Evolutionary conservation across 2,329 filamentous ascomycete species (phyloP), one percentile per base, ranked within the genome.

Genomic region (Aspergillus calidoustus): DNA sequence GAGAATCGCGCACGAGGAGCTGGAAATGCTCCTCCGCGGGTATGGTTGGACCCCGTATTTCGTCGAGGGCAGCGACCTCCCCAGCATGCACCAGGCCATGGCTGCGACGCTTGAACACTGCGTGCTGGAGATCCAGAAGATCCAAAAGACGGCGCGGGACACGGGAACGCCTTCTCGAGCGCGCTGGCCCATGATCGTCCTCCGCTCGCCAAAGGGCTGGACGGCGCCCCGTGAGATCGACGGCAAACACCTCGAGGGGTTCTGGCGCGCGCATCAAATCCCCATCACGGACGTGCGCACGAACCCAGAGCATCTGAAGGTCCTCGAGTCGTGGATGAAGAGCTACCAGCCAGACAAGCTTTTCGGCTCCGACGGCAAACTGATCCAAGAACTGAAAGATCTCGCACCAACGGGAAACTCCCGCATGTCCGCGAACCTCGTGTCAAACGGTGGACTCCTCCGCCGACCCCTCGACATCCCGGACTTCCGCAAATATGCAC

Each of bases 31-130:
- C 19, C 90, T 93, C 76, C 66, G 85, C 47, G 91, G 91, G 31
- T 93, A 92, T 70, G 91, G 91, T 66, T 93, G 89, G 87, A 86
- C 87, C 53, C 90, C 91, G 8, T 92, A 92, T 76, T 92, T 93
- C 69, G 91, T 93, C 52, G 90, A 93, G 72, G 91, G 91, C 53
- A 87, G 87, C 65, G 90, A 93, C 57, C 72, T 90, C 30, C 84
- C 90, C 38, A 85, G 84, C 50, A 93, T 93, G 90, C 89, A 93
- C 72, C 90, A 93, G 75, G 90, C 90, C 60, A 93, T 93, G 90
- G 90, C 91, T 13, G 85, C 86, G 48, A 93, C 91, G 0, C 79
- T 93, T 30, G 90, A 93, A 74, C 83, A 87, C 66, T 91, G 89
- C 70, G 86, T 93, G 19, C 75, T 82, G 17, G 87, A 92, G 71